Base-by-base conservation (phyloP, 2,329 filamentous ascomycete genomes). In the Colletotrichum spinosum region DNA sequence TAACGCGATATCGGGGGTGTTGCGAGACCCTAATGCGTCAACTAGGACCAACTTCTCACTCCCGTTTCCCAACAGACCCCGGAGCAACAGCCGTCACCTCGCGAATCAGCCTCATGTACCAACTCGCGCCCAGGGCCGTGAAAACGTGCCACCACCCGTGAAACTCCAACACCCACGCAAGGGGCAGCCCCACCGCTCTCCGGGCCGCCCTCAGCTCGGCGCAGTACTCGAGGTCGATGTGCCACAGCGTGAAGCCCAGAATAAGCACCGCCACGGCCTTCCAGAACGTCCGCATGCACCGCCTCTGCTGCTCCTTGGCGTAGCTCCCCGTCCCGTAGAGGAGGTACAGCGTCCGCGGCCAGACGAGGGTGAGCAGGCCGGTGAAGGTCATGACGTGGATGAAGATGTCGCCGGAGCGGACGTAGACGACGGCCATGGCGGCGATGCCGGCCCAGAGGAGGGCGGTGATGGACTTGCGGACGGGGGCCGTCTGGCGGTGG, bases 71-170 rank as follows among this genome's bases (percentile, higher is more conserved):
- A 25, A 25, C 25, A 25, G 25, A 25, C 25, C 25, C 25, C 25
- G 25, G 25, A 25, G 25, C 25, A 25, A 25, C 25, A 25, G 25
- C 25, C 25, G 25, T 25, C 25, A 25, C 25, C 25, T 25, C 25
- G 25, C 25, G 25, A 25, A 60, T 75, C 67, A 69, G 41, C 1
- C 60, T 50, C 73, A 81, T 81, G 48, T 78, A 79, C 51, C 72
- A 71, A 33, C 79, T 80, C 5, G 86, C 85, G 1, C 84, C 82
- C 17, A 86, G 76, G 0, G 85, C 87, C 0, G 87, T 90, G 34
- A 88, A 75, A 13, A 89, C 74, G 69, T 90, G 87, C 87, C 87
- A 90, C 87, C 86, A 89, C 1, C 86, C 87, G 70, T 89, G 87
- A 12, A 89, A 70, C 74, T 89, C 87, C 5, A 89, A 72, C 0